A percentile compares a stretch with the other conserved stretches of the same genome.
Evolutionary conservation across 2,329 filamentous ascomycete genomes (phyloP).

Genomic region (Monilinia vaccinii-corymbosi): DNA sequence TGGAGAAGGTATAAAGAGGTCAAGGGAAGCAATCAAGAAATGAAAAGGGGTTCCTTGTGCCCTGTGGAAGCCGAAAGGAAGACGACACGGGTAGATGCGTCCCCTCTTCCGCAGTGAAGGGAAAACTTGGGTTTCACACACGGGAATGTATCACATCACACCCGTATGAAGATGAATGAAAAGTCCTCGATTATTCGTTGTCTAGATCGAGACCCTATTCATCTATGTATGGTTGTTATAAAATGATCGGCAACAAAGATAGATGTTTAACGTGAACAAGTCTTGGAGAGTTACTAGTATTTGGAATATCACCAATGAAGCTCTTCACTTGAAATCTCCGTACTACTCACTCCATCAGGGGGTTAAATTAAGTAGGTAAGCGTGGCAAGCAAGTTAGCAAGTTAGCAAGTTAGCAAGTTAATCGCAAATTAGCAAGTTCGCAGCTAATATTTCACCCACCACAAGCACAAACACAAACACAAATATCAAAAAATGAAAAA

Average conservation of each 20-base stretch:
- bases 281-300: not conserved
- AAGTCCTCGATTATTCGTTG: not conserved
- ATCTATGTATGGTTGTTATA: not conserved
- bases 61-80: constrained; percentile 8
- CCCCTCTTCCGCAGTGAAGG: not conserved
- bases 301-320: not conserved
- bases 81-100: constrained; percentile 6
- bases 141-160: constrained; percentile 9
- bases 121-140: constrained; percentile 4
- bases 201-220: not conserved
- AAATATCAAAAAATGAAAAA: not conserved
- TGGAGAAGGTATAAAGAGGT: not conserved
- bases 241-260: not conserved
- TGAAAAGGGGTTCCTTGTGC: not conserved
- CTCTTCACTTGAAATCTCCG: not conserved
- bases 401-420: no score
- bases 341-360: not conserved
- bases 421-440: no score
- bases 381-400: not conserved
- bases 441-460: not conserved
- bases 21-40: not conserved
- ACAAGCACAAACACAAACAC: not conserved
- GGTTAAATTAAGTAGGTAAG: not conserved
- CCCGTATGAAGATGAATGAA: constrained; percentile 1
- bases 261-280: not conserved